Percentiles rank a stretch among this genome's conserved stretches.
These are phyloP conservation scores for Aspergillus flavus DNA, from an alignment of 2,329 filamentous ascomycete genomes.

Conservation along the genomic window DNA sequence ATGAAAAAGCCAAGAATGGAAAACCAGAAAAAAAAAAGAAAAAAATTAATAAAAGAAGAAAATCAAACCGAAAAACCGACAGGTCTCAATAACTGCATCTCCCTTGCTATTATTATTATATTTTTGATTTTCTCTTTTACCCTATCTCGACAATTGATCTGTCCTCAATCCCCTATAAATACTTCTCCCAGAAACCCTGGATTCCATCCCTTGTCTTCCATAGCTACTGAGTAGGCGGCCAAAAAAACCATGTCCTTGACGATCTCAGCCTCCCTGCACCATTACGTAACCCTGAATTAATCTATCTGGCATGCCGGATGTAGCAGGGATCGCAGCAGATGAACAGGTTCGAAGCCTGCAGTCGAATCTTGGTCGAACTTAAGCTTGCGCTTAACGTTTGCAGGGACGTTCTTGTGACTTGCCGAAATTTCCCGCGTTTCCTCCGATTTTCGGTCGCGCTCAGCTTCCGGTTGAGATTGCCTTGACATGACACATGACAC, in stretches of 20 bases:
- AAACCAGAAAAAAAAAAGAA: not conserved
- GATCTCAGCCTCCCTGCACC: slow-evolving; percentile 14
- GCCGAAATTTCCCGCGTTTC: slow-evolving; percentile 2
- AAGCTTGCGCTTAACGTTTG: slow-evolving; percentile 8
- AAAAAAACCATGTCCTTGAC: not conserved
- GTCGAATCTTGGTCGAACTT: slow-evolving; percentile 2
- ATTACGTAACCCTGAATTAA: slow-evolving; percentile 15
- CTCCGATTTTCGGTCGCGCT: not conserved
- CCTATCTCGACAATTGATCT: not conserved
- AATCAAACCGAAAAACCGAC: not conserved
- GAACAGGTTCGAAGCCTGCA: slow-evolving; percentile 10
- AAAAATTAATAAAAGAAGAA: not conserved
- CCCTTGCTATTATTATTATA: not conserved
- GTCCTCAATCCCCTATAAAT: not conserved
- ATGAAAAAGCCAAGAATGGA: not conserved
- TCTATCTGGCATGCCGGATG: not conserved
- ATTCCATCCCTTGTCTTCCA: not conserved
- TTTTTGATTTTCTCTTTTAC: not conserved
- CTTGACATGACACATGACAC: not conserved
- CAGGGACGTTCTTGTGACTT: not conserved
- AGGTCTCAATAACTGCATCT: not conserved
- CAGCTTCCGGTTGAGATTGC: not conserved
- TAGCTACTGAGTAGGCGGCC: not conserved
- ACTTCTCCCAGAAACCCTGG: not conserved
- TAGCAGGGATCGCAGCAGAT: slow-evolving; percentile 6